Evolutionary conservation across 2,329 filamentous ascomycete genomes (phyloP).

Genomic region (Alternaria sp.): DNA sequence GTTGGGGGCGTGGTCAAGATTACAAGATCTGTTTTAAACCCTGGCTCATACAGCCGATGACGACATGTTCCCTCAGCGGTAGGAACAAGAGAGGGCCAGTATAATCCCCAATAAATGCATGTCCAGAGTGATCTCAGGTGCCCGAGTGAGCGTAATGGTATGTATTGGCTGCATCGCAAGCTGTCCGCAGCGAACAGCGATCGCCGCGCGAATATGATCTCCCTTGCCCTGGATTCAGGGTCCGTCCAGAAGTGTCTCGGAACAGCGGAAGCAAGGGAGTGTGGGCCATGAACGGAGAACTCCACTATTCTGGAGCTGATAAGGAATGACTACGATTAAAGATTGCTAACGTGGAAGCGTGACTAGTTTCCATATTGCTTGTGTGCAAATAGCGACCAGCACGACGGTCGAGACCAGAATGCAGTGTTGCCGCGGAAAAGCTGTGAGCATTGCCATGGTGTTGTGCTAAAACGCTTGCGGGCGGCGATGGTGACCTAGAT

Average conservation of each 20-base stretch:
- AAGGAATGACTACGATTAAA: neutral
- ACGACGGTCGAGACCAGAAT: neutral
- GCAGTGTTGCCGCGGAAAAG: neutral
- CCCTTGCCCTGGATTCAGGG: neutral
- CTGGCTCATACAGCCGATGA: neutral
- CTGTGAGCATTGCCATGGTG: neutral
- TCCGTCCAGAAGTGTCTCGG: neutral
- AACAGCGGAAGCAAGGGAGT: neutral
- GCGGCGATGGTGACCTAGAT: conserved; percentile 14
- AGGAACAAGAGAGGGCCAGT: neutral
- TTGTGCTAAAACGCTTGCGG: neutral
- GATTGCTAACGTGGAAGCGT: neutral
- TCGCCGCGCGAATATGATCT: neutral
- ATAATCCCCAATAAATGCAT: neutral
- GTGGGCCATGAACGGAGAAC: neutral
- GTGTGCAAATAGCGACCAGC: neutral
- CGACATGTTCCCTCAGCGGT: neutral
- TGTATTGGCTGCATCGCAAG: neutral
- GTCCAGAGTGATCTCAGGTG: neutral
- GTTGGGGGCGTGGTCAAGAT: neutral
- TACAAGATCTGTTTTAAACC: neutral
- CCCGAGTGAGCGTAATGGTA: neutral
- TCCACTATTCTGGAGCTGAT: neutral
- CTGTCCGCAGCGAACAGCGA: too few relatives aligned
- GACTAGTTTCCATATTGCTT: neutral